Evolutionary conservation across 2,329 filamentous ascomycete genomes (phyloP).

Genomic region (Claviceps purpurea): DNA sequence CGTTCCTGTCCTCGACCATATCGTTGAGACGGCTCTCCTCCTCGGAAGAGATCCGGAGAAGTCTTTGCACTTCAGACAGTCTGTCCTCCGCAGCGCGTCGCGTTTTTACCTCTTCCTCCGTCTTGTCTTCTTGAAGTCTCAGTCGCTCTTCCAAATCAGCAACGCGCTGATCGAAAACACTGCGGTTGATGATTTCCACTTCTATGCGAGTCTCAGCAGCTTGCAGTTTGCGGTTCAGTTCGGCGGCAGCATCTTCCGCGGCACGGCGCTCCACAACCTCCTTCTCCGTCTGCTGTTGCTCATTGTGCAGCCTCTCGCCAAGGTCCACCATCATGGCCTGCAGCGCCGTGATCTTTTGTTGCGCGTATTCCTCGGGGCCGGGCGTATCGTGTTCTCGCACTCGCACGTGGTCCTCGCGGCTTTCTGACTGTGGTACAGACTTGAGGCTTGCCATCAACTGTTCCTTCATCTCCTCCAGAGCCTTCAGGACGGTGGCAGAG

Average conservation of each 20-base stretch:
- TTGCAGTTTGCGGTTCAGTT: constrained; percentile 41
- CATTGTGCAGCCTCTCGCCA: constrained; percentile 39
- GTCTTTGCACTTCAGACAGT: constrained; percentile 56
- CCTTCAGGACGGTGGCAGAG: constrained; percentile 46
- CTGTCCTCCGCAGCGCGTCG: constrained; percentile 60
- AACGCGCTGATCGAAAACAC: constrained; percentile 45
- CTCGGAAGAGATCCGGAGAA: constrained; percentile 56
- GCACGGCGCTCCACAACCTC: constrained; percentile 35
- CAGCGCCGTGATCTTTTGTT: constrained; percentile 42
- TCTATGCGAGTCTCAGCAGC: constrained; percentile 45
- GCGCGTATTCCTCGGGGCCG: constrained; percentile 36
- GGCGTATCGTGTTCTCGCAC: constrained; percentile 37
- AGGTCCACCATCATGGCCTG: constrained; percentile 46
- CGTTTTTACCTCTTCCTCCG: constrained; percentile 48
- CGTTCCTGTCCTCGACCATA: constrained; percentile 55
- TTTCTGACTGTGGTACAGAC: constrained; percentile 19
- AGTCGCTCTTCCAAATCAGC: constrained; percentile 58
- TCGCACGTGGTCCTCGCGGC: constrained; percentile 36
- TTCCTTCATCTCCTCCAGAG: constrained; percentile 49
- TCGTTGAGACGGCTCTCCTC: constrained; percentile 57
- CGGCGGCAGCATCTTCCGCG: constrained; percentile 39
- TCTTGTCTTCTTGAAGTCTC: constrained; percentile 46
- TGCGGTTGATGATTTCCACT: constrained; percentile 48
- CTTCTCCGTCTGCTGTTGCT: constrained; percentile 34
- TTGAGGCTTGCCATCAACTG: constrained; percentile 21